Conservation (phyloP, 139 green algal genomes). For the Pseudopediastrum boryanum region DNA sequence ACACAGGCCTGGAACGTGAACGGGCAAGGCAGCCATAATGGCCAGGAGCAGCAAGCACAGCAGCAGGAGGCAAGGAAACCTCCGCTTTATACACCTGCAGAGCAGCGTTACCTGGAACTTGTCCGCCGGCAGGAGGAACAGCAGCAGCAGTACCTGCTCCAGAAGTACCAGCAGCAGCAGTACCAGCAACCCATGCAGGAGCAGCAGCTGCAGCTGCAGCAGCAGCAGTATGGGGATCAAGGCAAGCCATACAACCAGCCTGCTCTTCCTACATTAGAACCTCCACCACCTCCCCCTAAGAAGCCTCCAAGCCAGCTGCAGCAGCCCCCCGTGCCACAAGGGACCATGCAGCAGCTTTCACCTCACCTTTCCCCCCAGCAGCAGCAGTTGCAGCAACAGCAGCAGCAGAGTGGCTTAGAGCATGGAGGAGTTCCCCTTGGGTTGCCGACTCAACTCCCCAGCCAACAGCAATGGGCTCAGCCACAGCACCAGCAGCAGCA, state of each 20-base stretch:
- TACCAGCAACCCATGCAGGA: too few relatives aligned
- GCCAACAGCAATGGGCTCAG: not conserved
- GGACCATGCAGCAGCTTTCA: not conserved
- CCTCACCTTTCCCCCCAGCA: not conserved
- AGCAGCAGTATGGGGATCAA: not conserved
- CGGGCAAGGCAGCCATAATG: too few relatives aligned
- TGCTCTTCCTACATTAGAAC: not conserved
- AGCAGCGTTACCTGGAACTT: too few relatives aligned
- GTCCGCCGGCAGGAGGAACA: not conserved
- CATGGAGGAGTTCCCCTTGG: too few relatives aligned
- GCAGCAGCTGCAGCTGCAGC: not conserved
- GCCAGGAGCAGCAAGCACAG: too few relatives aligned
- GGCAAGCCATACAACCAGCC: not conserved
- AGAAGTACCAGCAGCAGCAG: not conserved
- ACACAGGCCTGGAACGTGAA: too few relatives aligned
- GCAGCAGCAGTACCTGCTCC: slow-evolving; percentile 4
- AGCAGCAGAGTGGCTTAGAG: not conserved
- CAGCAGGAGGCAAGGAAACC: too few relatives aligned
- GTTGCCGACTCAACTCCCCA: not conserved
- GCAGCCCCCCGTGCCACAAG: not conserved
- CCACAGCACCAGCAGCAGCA: not conserved
- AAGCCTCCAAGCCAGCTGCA: not conserved
- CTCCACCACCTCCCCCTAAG: not conserved
- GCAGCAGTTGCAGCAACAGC: not conserved
- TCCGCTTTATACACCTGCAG: too few relatives aligned